Evolutionary conservation across 306 rosid genomes (phyloP).

Genomic region (Senna siamea): DNA sequence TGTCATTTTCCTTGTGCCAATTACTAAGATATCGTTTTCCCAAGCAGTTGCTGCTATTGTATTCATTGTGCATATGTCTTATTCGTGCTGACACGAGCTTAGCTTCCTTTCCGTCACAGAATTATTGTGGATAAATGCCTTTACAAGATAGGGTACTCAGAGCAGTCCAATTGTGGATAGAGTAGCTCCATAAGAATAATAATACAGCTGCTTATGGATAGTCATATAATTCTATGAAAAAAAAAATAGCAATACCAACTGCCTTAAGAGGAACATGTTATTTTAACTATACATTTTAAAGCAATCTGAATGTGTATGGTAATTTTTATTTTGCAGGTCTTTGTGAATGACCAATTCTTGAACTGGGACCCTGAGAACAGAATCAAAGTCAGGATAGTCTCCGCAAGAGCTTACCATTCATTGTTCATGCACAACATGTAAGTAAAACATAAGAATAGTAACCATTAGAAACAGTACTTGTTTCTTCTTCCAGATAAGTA

Average conservation of each 20-base stretch:
- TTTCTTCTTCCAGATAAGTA: constrained; percentile 9
- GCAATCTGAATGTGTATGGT: neutral
- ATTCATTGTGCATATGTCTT: neutral
- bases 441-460: constrained; percentile 39
- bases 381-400: constrained; percentile 89
- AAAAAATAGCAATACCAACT: neutral
- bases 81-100: neutral
- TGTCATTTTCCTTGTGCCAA: neutral
- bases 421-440: constrained; percentile 96
- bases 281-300: neutral
- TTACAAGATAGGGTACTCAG: neutral
- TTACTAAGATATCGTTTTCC: neutral
- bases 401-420: constrained; percentile 97
- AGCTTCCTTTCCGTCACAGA: neutral
- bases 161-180: neutral
- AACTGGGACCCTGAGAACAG: constrained; percentile 87
- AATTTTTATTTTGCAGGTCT: constrained; percentile 57
- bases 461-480: neutral
- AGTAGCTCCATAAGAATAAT: neutral
- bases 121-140: constrained; percentile 5
- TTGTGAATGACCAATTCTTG: constrained; percentile 87
- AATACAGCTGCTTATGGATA: neutral
- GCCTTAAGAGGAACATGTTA: neutral
- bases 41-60: neutral
- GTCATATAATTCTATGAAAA: too few relatives aligned